phyloP scores from a whole-genome alignment of 179 eudicot species.

The Sideroxylon spinosum region DNA sequence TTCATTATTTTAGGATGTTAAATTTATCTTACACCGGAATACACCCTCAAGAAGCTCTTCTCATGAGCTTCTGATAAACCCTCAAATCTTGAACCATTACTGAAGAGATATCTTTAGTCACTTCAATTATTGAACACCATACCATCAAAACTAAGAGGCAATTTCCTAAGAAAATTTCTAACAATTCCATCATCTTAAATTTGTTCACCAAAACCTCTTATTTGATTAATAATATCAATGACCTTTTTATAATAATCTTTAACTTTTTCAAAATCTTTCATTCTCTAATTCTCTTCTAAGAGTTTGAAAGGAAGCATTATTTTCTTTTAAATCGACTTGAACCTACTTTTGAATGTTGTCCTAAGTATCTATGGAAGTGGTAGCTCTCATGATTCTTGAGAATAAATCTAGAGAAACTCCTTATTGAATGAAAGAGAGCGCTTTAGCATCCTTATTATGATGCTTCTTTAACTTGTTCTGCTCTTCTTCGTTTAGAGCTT shows the following conservation, averaged over 20 bases:
- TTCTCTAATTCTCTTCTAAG: conserved; percentile 23
- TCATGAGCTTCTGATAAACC: conserved; percentile 14
- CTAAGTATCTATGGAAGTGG: background rate
- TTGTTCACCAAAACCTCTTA: background rate
- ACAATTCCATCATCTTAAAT: background rate
- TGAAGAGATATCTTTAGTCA: conserved; percentile 3
- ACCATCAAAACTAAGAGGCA: background rate
- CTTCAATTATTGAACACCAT: conserved; percentile 15
- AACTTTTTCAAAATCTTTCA: background rate
- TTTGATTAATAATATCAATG: background rate
- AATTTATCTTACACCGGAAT: too few relatives aligned
- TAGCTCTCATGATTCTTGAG: background rate
- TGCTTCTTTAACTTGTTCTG: too few relatives aligned
- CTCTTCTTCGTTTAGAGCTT: too few relatives aligned
- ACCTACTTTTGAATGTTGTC: conserved; percentile 7
- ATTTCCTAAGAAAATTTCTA: background rate
- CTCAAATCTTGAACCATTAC: background rate
- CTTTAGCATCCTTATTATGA: too few relatives aligned
- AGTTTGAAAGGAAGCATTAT: background rate
- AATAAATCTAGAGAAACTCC: background rate
- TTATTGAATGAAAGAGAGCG: too few relatives aligned
- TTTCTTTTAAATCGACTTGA: conserved; percentile 13
- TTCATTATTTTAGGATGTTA: too few relatives aligned
- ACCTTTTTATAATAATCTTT: background rate
- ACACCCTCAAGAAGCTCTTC: background rate